Percentiles rank a stretch among this genome's conserved stretches.
Evolutionary conservation across 2,329 filamentous ascomycete genomes (phyloP).

Genomic region (Coniochaeta ligniaria): DNA sequence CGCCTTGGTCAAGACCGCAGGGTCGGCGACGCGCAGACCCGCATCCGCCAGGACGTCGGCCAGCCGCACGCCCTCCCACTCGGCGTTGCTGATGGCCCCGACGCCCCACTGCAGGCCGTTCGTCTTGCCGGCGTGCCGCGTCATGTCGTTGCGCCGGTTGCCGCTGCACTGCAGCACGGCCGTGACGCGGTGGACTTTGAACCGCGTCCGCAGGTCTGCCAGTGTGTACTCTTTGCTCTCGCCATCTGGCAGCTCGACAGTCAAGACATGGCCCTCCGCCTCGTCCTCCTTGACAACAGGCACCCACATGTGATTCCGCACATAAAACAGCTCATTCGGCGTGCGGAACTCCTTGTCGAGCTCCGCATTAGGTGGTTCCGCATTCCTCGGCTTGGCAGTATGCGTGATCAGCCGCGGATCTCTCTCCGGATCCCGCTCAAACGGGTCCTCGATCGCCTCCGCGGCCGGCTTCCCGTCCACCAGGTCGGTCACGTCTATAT

Average conservation of each 20-base stretch:
- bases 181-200: slow-evolving; percentile 42
- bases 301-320: slow-evolving; percentile 59
- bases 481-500: slow-evolving; percentile 51
- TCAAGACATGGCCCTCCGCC: slow-evolving; percentile 36
- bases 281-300: slow-evolving; percentile 34
- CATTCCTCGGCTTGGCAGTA: slow-evolving; percentile 52
- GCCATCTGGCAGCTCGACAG: slow-evolving; percentile 49
- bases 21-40: neutral
- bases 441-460: slow-evolving; percentile 53
- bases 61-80: slow-evolving; percentile 28
- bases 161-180: slow-evolving; percentile 54
- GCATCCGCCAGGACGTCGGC: neutral
- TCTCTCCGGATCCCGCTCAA: slow-evolving; percentile 43
- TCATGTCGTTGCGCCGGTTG: slow-evolving; percentile 54
- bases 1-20: slow-evolving; percentile 1
- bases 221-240: slow-evolving; percentile 45
- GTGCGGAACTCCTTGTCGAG: slow-evolving; percentile 45
- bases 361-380: slow-evolving; percentile 46
- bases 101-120: slow-evolving; percentile 54
- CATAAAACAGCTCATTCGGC: slow-evolving; percentile 48
- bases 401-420: slow-evolving; percentile 43
- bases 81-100: slow-evolving; percentile 53
- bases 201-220: slow-evolving; percentile 43
- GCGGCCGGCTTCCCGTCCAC: slow-evolving; percentile 46
- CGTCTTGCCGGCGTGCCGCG: slow-evolving; percentile 34